Evolutionary conservation across 2,329 filamentous ascomycete species (phyloP).

Genomic region (Emergomyces pasteurianus): DNA sequence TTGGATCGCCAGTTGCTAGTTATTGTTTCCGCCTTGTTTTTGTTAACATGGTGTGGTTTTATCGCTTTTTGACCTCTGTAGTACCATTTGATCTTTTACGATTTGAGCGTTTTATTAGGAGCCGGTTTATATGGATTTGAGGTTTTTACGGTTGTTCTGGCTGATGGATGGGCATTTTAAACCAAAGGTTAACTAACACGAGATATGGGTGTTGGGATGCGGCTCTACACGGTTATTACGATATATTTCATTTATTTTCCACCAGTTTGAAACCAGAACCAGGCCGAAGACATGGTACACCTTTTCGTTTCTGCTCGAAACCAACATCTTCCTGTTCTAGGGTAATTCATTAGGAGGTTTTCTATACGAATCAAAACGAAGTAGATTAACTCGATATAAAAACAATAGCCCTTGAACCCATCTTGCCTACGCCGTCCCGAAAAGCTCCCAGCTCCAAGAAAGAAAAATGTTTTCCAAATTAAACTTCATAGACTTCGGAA

Average conservation of each 20-base stretch:
- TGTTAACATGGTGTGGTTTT: not conserved
- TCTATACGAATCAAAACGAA: not conserved
- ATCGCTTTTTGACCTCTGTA: not conserved
- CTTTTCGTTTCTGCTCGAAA: not conserved
- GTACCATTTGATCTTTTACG: not conserved
- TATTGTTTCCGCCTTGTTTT: not conserved
- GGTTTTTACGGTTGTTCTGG: not conserved
- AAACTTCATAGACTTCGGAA: not conserved
- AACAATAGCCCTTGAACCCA: not conserved
- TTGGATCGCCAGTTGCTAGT: not conserved
- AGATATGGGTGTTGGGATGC: not conserved
- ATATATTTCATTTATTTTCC: not conserved
- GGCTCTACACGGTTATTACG: not conserved
- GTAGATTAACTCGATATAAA: too few relatives aligned
- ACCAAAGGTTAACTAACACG: not conserved
- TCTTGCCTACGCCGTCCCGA: not conserved
- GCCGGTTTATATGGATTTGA: not conserved
- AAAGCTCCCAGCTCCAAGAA: not conserved
- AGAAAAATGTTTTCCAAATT: not conserved
- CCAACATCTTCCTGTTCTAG: not conserved
- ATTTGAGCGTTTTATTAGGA: not conserved
- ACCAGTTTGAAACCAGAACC: not conserved
- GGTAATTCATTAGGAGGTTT: not conserved
- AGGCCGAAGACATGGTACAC: too few relatives aligned
- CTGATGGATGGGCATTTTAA: not conserved